Base-by-base conservation (phyloP, 192 early-diverging fungal genomes). In the Chytriomyces sp. region DNA sequence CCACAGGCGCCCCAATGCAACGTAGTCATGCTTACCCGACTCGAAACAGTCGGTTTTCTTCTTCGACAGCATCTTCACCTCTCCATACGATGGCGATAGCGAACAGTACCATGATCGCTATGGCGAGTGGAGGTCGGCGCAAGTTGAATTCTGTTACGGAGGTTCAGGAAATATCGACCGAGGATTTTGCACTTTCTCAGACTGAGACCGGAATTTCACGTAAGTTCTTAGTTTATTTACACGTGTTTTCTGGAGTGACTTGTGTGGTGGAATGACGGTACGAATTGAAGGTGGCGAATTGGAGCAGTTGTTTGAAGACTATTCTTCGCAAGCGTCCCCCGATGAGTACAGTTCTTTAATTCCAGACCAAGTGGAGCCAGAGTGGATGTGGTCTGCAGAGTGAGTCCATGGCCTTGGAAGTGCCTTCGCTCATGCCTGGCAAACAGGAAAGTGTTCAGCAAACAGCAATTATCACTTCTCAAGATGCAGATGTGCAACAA, bases 401-500 rank as follows among this genome's bases (percentile, higher is more conserved):
- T 49, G 22, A 49, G 44, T n/a, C 14, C 3, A n/a, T 14, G 22
- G 0, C 44, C 22, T 49, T 3, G 17, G 17, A 14, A 2, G 44
- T 49, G n/a, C n/a, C n/a, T n/a, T n/a, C n/a, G n/a, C n/a, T 62
- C 26, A 10, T 62, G 32, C 26, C n/a, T 12, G 8, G 10, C 31
- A 25, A 22, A 17, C 52, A 56, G 69, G 5, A 14, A 60, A 60
- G 53, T 73, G 22, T 73, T 73, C 34, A 73, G 71, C 52, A n/a
- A 6, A 14, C 32, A 57, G 44, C 71, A 73, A 52, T 34, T 73
- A 2, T 25, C 52, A 2, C 44, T 73, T 4, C 49, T 73, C 30
- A 59, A 44, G 32, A 31, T 52, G 12, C 71, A 73, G 39, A 63
- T 63, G 60, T 41, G 64, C 59, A 19, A 39, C 32, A 73, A 73